Evolutionary conservation across 208 protist genomes (phyloP).

Genomic region (Leishmania lainsoni): DNA sequence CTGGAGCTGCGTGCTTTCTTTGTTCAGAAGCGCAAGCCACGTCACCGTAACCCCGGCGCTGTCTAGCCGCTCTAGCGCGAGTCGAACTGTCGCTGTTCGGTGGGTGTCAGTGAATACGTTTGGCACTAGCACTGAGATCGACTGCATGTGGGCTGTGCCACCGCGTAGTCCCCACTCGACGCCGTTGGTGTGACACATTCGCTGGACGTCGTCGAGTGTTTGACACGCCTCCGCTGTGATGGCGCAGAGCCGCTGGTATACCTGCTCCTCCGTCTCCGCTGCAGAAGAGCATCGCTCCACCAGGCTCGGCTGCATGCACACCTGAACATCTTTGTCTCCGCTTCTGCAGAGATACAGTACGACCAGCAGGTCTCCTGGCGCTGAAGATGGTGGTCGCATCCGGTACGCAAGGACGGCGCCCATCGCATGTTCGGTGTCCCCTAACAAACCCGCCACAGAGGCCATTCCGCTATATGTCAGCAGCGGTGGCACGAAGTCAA

Average conservation of each 20-base stretch:
- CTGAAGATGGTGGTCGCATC: constrained; percentile 18
- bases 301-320: constrained; percentile 44
- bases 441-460: constrained; percentile 46
- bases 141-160: constrained; percentile 5
- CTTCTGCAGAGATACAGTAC: constrained; percentile 43
- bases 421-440: constrained; percentile 37
- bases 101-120: constrained; percentile 46
- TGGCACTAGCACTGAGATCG: constrained; percentile 23
- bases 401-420: constrained; percentile 40
- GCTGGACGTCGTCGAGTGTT: constrained; percentile 34
- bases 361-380: constrained; percentile 43
- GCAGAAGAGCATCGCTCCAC: constrained; percentile 19
- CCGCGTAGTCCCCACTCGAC: constrained; percentile 10
- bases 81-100: constrained; percentile 35
- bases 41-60: constrained; percentile 31
- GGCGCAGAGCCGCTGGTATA: constrained; percentile 38
- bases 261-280: constrained; percentile 30
- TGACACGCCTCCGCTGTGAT: constrained; percentile 36
- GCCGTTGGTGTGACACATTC: constrained; percentile 23
- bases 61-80: constrained; percentile 32
- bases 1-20: constrained; percentile 39
- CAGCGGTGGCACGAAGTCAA: constrained; percentile 51
- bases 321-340: constrained; percentile 25
- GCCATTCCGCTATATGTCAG: constrained; percentile 38
- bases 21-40: constrained; percentile 40